Conservation (phyloP, 2,329 filamentous ascomycete genomes). For the Exserohilum turcica region DNA sequence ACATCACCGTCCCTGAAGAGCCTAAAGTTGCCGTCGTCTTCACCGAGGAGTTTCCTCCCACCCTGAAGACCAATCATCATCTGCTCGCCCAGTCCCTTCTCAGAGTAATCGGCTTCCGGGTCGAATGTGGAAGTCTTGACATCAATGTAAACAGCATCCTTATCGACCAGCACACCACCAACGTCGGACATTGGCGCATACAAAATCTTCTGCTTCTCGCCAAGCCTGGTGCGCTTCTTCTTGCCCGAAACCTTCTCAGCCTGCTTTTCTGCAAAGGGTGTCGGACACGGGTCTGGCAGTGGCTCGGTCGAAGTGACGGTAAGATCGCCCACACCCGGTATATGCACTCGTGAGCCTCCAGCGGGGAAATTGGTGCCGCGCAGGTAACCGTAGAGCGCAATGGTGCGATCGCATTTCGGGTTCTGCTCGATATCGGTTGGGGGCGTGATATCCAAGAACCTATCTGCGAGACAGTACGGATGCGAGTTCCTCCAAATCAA, state of each 20-base stretch:
- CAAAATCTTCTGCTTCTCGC: slow-evolving; percentile 95
- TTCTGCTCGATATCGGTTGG: slow-evolving; percentile 90
- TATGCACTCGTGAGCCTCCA: slow-evolving; percentile 82
- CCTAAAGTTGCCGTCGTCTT: slow-evolving; percentile 80
- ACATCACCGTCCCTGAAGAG: slow-evolving; percentile 80
- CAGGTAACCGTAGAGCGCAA: slow-evolving; percentile 91
- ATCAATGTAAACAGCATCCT: slow-evolving; percentile 92
- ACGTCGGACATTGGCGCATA: slow-evolving; percentile 99
- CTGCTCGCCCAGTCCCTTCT: slow-evolving; percentile 92
- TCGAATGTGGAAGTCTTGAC: slow-evolving; percentile 74
- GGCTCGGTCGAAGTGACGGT: slow-evolving; percentile 82
- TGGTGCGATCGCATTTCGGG: slow-evolving; percentile 84
- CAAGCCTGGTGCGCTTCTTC: slow-evolving; percentile 76
- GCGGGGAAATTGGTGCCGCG: slow-evolving; percentile 93
- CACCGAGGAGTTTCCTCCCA: slow-evolving; percentile 79
- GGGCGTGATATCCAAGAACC: slow-evolving; percentile 92
- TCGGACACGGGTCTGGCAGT: slow-evolving; percentile 92
- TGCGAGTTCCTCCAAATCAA: slow-evolving; percentile 95
- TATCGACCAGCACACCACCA: slow-evolving; percentile 92
- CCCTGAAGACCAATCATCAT: slow-evolving; percentile 88
- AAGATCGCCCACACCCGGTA: slow-evolving; percentile 90
- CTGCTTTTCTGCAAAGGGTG: slow-evolving; percentile 86
- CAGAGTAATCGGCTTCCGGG: slow-evolving; percentile 64
- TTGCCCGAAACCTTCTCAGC: slow-evolving; percentile 84
- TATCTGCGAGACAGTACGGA: slow-evolving; percentile 90